A percentile compares a stretch with the other conserved stretches of the same genome.
phyloP scores from a whole-genome alignment of 176 grass and related monocot species.

The Puya raimondii region DNA sequence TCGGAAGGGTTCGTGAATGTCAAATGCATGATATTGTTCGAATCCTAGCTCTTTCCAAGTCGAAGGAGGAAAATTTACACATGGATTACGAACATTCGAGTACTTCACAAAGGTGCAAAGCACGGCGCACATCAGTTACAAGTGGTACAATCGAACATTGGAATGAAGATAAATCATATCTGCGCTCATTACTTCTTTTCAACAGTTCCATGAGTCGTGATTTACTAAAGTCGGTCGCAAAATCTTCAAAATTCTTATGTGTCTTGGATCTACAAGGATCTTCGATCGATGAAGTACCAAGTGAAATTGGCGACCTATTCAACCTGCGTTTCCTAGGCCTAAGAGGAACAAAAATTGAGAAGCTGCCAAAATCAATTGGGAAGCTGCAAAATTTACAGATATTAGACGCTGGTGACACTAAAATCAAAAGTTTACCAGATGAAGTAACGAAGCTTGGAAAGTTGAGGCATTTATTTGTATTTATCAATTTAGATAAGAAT shows the following conservation, averaged over 20 bases:
- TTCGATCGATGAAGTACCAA: slow-evolving; percentile 29
- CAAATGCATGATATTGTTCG: too few species aligned
- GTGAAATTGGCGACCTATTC: slow-evolving; percentile 28
- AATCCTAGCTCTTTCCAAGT: too few species aligned
- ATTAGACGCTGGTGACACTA: slow-evolving; percentile 17
- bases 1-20: too few species aligned
- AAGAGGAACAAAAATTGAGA: slow-evolving; percentile 20
- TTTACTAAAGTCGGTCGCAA: slow-evolving; percentile 22
- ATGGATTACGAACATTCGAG: too few species aligned
- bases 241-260: slow-evolving; percentile 16
- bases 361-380: slow-evolving; percentile 19
- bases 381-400: slow-evolving; percentile 30
- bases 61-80: too few species aligned
- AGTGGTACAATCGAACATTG: too few species aligned
- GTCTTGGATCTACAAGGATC: slow-evolving; percentile 29
- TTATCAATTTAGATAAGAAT: background rate
- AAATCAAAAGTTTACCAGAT: slow-evolving; percentile 20
- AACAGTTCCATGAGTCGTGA: slow-evolving; percentile 16
- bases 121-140: too few species aligned
- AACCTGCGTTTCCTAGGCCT: slow-evolving; percentile 36
- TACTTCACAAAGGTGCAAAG: too few species aligned
- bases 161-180: background rate
- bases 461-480: slow-evolving; percentile 16
- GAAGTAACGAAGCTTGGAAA: slow-evolving; percentile 9
- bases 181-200: slow-evolving; percentile 35